These are phyloP conservation scores for Rhizoclosmatium globosum DNA, from an alignment of 192 early-diverging fungal genomes.

Conservation along the genomic window DNA sequence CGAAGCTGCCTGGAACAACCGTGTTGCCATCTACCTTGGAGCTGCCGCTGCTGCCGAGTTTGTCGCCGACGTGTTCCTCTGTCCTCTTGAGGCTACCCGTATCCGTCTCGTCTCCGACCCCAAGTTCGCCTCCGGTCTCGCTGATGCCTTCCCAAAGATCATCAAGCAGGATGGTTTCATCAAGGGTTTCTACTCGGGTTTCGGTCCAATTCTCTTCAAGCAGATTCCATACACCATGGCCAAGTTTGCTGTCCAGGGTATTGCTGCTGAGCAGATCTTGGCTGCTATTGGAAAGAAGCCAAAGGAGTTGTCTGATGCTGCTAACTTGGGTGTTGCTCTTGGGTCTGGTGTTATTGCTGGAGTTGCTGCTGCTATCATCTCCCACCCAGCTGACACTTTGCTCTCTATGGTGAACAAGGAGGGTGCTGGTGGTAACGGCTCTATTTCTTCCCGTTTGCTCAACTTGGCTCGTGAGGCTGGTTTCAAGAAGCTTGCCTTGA, in stretches of 20 bases:
- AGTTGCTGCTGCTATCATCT: conserved; percentile 88
- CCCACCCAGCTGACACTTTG: conserved; percentile 89
- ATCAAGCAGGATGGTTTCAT: conserved; percentile 70
- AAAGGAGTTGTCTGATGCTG: conserved; percentile 50
- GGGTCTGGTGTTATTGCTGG: conserved; percentile 89
- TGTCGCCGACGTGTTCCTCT: conserved; percentile 78
- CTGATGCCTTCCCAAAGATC: conserved; percentile 66
- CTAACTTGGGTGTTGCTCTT: conserved; percentile 69
- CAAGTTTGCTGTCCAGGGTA: conserved; percentile 78
- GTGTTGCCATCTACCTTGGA: conserved; percentile 71
- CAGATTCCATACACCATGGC: conserved; percentile 85
- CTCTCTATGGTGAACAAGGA: conserved; percentile 57
- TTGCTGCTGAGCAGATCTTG: conserved; percentile 62
- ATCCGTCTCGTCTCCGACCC: conserved; percentile 79
- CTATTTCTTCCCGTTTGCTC: conserved; percentile 36
- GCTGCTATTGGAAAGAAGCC: conserved; percentile 49
- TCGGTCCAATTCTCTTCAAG: conserved; percentile 79
- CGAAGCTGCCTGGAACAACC: conserved; percentile 65
- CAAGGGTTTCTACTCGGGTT: conserved; percentile 79
- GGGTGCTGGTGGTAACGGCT: conserved; percentile 50
- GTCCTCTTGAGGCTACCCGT: conserved; percentile 78
- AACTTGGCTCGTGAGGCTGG: conserved; percentile 53
- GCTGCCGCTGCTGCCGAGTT: conserved; percentile 76
- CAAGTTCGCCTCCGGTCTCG: conserved; percentile 67
- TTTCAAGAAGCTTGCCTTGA: conserved; percentile 64